A percentile compares a stretch with the other conserved stretches of the same genome.
Conservation (phyloP, 257 asterid species). For the Solanum sitiens region DNA sequence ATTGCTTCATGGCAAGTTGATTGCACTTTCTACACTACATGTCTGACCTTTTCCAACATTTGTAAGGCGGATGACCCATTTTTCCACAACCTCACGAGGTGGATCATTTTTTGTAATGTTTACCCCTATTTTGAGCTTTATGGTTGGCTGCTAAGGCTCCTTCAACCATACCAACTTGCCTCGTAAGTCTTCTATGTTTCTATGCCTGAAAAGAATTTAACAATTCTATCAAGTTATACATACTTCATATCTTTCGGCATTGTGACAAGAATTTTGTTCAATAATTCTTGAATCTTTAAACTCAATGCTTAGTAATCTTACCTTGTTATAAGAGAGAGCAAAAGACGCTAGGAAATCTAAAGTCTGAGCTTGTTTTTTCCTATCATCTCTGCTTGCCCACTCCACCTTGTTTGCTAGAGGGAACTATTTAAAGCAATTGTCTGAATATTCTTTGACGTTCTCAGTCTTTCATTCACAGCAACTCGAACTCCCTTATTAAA, state of each 20-base stretch:
- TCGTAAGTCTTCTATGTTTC: background rate
- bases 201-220: background rate
- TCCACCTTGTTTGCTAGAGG: background rate
- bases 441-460: background rate
- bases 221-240: background rate
- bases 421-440: background rate
- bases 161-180: background rate
- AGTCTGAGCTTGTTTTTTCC: background rate
- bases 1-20: background rate
- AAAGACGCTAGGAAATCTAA: background rate
- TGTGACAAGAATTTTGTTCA: background rate
- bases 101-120: background rate
- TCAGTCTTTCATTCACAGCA: background rate
- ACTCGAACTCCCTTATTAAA: background rate
- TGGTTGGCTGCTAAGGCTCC: background rate
- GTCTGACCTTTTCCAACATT: background rate
- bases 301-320: background rate
- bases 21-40: background rate
- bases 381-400: background rate
- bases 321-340: background rate
- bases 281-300: background rate
- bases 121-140: background rate
- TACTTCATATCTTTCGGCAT: background rate
- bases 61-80: background rate
- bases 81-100: background rate